Conservation (phyloP, 768 basidiomycete genomes). For the Leccinum fibrillosum region DNA sequence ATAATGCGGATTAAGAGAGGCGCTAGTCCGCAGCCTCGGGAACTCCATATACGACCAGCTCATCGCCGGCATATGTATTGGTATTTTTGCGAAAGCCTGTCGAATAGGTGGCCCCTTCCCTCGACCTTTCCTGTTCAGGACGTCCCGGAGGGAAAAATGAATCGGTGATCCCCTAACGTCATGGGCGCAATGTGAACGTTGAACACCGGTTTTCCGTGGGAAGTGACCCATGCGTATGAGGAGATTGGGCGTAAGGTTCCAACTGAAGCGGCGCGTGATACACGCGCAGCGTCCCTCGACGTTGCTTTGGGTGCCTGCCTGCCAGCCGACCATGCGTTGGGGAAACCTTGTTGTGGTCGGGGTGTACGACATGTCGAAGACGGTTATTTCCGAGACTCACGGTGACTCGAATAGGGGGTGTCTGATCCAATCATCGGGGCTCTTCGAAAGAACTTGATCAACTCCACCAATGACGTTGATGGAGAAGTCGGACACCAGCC, state of each 20-base stretch:
- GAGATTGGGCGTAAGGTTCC: constrained; percentile 47
- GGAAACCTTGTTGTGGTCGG: constrained; percentile 39
- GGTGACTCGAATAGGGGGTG: constrained; percentile 38
- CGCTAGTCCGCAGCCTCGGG: constrained; percentile 44
- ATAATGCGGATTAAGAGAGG: neutral
- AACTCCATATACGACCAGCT: constrained; percentile 56
- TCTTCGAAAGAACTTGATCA: constrained; percentile 23
- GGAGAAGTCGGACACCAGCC: neutral
- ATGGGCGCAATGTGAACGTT: neutral
- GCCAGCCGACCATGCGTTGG: constrained; percentile 34
- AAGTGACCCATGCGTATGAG: neutral
- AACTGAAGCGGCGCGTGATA: constrained; percentile 53
- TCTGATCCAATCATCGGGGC: constrained; percentile 20
- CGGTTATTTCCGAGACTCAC: constrained; percentile 21
- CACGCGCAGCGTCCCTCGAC: neutral
- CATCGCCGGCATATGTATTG: constrained; percentile 46
- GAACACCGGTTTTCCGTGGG: constrained; percentile 43
- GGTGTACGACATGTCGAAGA: neutral
- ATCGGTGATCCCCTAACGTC: neutral
- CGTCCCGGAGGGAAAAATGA: neutral
- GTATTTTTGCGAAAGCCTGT: constrained; percentile 36
- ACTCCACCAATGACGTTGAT: neutral
- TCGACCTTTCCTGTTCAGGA: constrained; percentile 38
- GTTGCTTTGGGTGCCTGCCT: constrained; percentile 38
- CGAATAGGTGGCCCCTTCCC: constrained; percentile 48